Base-by-base conservation (phyloP, 331 rosid species). In the Malus hybrid region DNA sequence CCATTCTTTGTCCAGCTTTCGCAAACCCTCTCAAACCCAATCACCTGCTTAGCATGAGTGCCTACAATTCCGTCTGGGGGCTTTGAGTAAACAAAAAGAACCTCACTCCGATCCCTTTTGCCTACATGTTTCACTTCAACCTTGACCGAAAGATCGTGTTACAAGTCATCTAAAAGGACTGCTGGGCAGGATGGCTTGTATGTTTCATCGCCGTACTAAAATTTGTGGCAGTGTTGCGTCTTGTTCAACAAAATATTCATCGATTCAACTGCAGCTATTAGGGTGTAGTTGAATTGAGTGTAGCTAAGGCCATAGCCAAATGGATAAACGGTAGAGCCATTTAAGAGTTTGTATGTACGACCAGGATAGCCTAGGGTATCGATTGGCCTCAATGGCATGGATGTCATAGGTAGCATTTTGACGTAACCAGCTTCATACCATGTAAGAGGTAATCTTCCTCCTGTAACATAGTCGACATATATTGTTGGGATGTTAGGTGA, bases 221-320 rank as follows among this genome's bases (percentile, higher is more conserved):
- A 28, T 42, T 63, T 48, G 10, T 70, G 63, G 62, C 78, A 63
- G 11, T 63, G 71, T 46, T 48, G 63, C 7, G 30, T 39, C 50
- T 48, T 74, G 6, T 20, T 63, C 18, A 74, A 64, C 48, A 12
- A 24, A 5, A 74, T 74, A 30, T 63, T 56, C 14, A 74, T 3
- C 6, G 33, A 28, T 29, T 34, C 50, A 7, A n/a, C 30, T 63
- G 78, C 76, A 57, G 76, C 24, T 58, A 9, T 7, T 14, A 36
- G n/a, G 26, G 26, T 36, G 44, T 77, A 71, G 63, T 22, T 67
- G 79, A 82, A 82, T 12, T 19, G 34, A 4, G 79, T 68, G 69
- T 77, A 82, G 76, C 85, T 81, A 48, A 81, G 78, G 24, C 81
- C 81, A 63, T 81, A 67, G 6, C 75, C 84, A 44, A 81, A 81